Base-by-base conservation (phyloP, 139 green algal species). In the Diplosphaera chodatii region DNA sequence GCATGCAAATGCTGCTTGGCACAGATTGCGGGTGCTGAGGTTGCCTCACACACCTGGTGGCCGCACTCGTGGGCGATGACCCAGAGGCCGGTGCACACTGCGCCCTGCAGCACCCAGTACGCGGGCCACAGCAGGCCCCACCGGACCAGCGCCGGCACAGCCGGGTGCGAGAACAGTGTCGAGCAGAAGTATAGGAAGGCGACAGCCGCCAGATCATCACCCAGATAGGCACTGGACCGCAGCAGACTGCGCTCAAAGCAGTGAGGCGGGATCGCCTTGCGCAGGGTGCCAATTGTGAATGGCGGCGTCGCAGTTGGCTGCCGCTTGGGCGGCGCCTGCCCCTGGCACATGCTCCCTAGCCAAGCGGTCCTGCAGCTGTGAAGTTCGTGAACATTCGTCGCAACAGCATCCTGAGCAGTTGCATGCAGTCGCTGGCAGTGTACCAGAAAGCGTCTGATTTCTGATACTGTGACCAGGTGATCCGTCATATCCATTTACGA, bases 61-160 rank as follows among this genome's bases (percentile, higher is more conserved):
- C 91, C 91, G 74, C 91, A 96, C 76, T 96, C 91, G 55, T 96
- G 91, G 0, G 88, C 85, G 55, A 93, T 82, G 0, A 95, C 88
- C 90, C 90, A 95, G 18, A 94, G 59, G 30, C 90, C 90, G 3
- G 88, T 93, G 22, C 63, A 67, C 1, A 91, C 79, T 3, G 85
- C 88, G 30, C 88, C 88, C 76, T 87, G 78, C 76, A 80, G 83
- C 63, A 86, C 91, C 87, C 88, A 93, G 79, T 95, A 95, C 13
- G 67, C 2, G 0, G 84, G 83, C 90, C 90, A 95, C 13, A 91
- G 68, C 25, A 86, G 37, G 1, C 72, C 67, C 32, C 69, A 90
- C 4, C 73, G 73, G 4, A 88, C 55, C 63, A 32, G 70, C 15
- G 70, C 63, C 33, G 73, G 72, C n/a, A 86, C 32, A 15, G 70